These are phyloP conservation scores for Fusarium penzigii DNA, from an alignment of 2,329 filamentous ascomycete genomes.

Conservation along the genomic window DNA sequence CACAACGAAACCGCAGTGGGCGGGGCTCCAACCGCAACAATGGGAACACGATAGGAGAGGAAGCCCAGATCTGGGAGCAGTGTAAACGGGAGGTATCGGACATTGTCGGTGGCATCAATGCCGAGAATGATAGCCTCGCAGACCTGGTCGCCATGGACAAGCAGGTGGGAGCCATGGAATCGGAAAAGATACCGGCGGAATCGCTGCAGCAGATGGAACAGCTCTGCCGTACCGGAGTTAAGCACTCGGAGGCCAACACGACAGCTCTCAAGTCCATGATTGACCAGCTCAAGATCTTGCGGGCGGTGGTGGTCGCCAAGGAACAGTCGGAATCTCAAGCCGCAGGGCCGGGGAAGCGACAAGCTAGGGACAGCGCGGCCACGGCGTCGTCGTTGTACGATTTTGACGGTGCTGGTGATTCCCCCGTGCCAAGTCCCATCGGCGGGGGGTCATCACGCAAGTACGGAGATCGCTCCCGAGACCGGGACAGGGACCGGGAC, in stretches of 20 bases:
- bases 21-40: constrained; percentile 48
- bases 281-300: constrained; percentile 46
- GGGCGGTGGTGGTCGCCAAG: constrained; percentile 45
- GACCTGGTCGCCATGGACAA: constrained; percentile 44
- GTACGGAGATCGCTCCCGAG: constrained; percentile 33
- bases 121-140: constrained; percentile 43
- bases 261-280: constrained; percentile 38
- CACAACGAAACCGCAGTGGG: constrained; percentile 46
- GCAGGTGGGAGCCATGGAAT: constrained; percentile 40
- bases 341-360: constrained; percentile 33
- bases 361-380: constrained; percentile 25
- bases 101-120: constrained; percentile 42
- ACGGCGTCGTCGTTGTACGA: constrained; percentile 43
- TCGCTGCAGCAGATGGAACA: constrained; percentile 46
- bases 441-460: constrained; percentile 37
- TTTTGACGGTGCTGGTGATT: constrained; percentile 47
- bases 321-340: constrained; percentile 40
- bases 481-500: constrained; percentile 45
- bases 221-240: constrained; percentile 44
- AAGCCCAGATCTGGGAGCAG: constrained; percentile 45
- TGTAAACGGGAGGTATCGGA: constrained; percentile 43
- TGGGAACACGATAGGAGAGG: constrained; percentile 44
- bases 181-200: constrained; percentile 38
- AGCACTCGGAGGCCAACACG: constrained; percentile 41
- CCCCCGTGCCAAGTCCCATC: constrained; percentile 46